Base-by-base conservation (phyloP, 2,329 filamentous ascomycete species). In the Parascedosporium putredinis region DNA sequence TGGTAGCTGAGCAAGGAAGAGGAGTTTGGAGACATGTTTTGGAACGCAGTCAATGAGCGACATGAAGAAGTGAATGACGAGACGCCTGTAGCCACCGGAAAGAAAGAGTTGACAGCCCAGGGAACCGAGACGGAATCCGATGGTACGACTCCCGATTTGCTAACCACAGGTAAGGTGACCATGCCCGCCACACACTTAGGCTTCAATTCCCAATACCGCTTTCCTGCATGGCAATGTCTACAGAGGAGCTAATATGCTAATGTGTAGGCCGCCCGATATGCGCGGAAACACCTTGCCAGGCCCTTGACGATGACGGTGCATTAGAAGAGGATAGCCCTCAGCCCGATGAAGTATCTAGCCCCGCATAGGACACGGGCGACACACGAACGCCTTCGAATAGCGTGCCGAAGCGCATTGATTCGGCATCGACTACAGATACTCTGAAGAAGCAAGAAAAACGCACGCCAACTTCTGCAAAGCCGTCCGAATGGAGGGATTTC, bases 241-340 rank as follows among this genome's bases (percentile, higher is more conserved):
- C 12, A 2, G 14, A 36, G 4, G 16, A 24, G 7, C 10, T 25
- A 14, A n/a, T n/a, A n/a, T n/a, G 22, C 22, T 20, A 23, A 22
- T 20, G 16, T n/a, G 12, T 27, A 49, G 47, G 33, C 7, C 38
- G 40, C 47, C 47, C 47, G 16, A 36, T 42, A 16, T 31, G 43
- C 25, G 47, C 36, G 18, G 36, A 49, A 6, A 31, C 34, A 16
- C 47, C 34, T 9, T 49, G 47, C 25, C 47, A 49, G 4, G 34
- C 47, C 24, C 33, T 49, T n/a, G n/a, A n/a, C n/a, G n/a, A n/a
- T n/a, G n/a, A n/a, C n/a, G n/a, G n/a, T n/a, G n/a, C n/a, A n/a
- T n/a, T n/a, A n/a, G n/a, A n/a, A n/a, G 23, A 38, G 29, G 23
- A 23, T 14, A 45, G 5, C 12, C 34, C 34, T 40, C n/a, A n/a